phyloP scores from a whole-genome alignment of 2,329 filamentous ascomycete species.

The Aureobasidium sp. region DNA sequence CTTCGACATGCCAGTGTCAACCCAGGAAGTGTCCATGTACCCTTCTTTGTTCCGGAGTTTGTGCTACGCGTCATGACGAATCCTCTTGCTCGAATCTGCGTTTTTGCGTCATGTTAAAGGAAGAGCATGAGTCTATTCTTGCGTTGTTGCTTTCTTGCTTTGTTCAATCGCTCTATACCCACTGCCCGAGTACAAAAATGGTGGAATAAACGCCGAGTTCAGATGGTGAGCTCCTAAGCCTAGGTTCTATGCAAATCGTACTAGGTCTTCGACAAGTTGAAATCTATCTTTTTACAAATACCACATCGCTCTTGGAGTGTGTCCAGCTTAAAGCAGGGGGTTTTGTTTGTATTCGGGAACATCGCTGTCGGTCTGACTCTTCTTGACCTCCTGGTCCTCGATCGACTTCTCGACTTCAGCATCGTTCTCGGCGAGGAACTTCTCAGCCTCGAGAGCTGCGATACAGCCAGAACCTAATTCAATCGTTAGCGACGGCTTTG shows the following conservation, averaged over 20 bases:
- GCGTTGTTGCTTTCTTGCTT: neutral
- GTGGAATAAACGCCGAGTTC: neutral
- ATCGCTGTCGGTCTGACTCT: constrained; percentile 41
- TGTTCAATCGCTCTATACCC: constrained; percentile 7
- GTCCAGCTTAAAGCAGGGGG: constrained; percentile 48
- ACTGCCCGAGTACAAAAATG: neutral
- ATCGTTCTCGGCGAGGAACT: constrained; percentile 81
- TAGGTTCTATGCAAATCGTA: neutral
- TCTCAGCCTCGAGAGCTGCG: constrained; percentile 92
- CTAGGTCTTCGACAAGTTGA: neutral
- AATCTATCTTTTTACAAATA: constrained; percentile 9
- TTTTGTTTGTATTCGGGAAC: constrained; percentile 58
- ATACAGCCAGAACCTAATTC: constrained; percentile 77
- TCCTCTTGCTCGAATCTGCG: neutral
- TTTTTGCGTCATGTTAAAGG: neutral
- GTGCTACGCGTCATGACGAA: neutral
- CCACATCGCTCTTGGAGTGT: neutral
- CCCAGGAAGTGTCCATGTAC: neutral
- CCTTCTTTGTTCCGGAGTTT: neutral
- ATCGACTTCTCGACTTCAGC: constrained; percentile 42
- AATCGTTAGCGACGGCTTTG: constrained; percentile 17
- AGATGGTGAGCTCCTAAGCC: neutral
- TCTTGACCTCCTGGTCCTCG: constrained; percentile 45
- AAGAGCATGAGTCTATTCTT: neutral
- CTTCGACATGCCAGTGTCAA: neutral